Evolutionary conservation across 2,329 filamentous ascomycete genomes (phyloP).

Genomic region (Verticillium klebahnii): DNA sequence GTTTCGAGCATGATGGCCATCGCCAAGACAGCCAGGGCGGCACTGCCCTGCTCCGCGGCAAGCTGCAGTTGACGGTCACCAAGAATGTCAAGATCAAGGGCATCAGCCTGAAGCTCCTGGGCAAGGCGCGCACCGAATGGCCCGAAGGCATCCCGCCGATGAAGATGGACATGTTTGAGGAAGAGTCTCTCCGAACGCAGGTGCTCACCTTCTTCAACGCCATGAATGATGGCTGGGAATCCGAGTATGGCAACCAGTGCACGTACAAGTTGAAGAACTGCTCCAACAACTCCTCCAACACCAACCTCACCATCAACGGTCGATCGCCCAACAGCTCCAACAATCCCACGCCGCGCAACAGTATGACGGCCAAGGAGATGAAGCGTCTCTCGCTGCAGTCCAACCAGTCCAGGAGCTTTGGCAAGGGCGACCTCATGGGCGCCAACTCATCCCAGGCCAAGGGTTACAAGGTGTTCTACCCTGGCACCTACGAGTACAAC

Average conservation of each 20-base stretch:
- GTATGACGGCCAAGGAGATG: slow-evolving; percentile 43
- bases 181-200: slow-evolving; percentile 81
- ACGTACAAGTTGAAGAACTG: slow-evolving; percentile 42
- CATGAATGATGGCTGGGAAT: slow-evolving; percentile 55
- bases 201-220: slow-evolving; percentile 92
- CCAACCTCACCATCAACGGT: slow-evolving; percentile 19
- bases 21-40: slow-evolving; percentile 50
- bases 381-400: slow-evolving; percentile 73
- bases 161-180: slow-evolving; percentile 79
- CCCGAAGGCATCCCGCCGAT: slow-evolving; percentile 89
- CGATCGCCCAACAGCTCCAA: slow-evolving; percentile 23
- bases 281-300: slow-evolving; percentile 28
- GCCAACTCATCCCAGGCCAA: slow-evolving; percentile 57
- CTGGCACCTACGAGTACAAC: slow-evolving; percentile 62
- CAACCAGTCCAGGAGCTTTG: slow-evolving; percentile 80
- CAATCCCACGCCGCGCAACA: slow-evolving; percentile 17
- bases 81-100: slow-evolving; percentile 94
- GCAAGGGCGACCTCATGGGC: slow-evolving; percentile 67
- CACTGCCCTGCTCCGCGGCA: slow-evolving; percentile 84
- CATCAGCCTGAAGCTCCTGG: slow-evolving; percentile 79
- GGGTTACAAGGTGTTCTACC: slow-evolving; percentile 81
- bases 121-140: slow-evolving; percentile 88
- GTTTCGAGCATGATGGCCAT: slow-evolving; percentile 69
- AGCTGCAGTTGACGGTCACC: slow-evolving; percentile 72
- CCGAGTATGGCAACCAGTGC: slow-evolving; percentile 60